Base-by-base conservation (phyloP, 2,329 filamentous ascomycete species). In the Stylonectria norvegica region DNA sequence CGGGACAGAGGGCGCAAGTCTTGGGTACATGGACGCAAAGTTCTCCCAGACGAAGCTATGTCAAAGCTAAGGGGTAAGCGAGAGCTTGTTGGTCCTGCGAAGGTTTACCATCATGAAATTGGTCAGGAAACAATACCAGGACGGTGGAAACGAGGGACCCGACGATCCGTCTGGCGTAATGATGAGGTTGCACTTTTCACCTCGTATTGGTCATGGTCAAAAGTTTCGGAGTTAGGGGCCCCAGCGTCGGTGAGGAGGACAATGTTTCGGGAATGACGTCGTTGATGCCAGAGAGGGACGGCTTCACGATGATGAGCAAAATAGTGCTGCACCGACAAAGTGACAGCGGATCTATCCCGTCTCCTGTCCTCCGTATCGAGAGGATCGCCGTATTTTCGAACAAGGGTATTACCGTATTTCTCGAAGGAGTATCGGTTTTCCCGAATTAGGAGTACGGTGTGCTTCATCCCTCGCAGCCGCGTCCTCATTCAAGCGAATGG, bases 21-120 rank as follows among this genome's bases (percentile, higher is more conserved):
- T 47, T 35, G 12, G 32, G 41, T 55, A 57, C 53, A 48, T 45
- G 9, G 14, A 17, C 23, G 15, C 17, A 14, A 15, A 32, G 27
- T n/a, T 29, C 18, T 1, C 8, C 27, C 6, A 6, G 27, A 14
- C 6, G 27, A 30, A n/a, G n/a, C 27, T 6, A 30, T 15, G 6
- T 14, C 27, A 9, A 15, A 6, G 14, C 23, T 16, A 52, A 34
- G 29, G 25, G 29, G 32, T 38, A 33, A 27, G 35, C 23, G 29
- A 42, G 34, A 23, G 27, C 31, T 38, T 20, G 38, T 16, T 19
- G 36, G n/a, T n/a, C n/a, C 14, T 6, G 27, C 15, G 27, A 10
- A 30, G 14, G 27, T 30, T 30, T 15, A 14, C 9, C 8, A 8
- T 14, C 27, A 10, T 10, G 27, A 30, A 8, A 30, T n/a, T n/a